Percentiles rank a stretch among this genome's conserved stretches.
Conservation (phyloP, 1,139 yeast genomes). For the Yamadazyma atmosphaerica region DNA sequence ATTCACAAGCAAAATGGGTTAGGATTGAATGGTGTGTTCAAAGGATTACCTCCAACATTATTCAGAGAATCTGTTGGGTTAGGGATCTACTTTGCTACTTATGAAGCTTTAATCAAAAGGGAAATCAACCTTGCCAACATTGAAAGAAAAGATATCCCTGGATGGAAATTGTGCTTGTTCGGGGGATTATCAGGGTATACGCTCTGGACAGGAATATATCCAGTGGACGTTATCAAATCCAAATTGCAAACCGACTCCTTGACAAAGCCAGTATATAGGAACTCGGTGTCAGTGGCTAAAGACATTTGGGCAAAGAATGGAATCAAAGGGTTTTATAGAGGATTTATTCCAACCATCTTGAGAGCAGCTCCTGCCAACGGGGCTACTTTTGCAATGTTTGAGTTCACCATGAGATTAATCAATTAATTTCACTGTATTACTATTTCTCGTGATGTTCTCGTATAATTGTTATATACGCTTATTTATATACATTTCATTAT, state of each 20-base stretch:
- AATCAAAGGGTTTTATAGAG: slow-evolving; percentile 76
- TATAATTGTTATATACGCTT: too few species aligned
- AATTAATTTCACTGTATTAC: slow-evolving; percentile 18
- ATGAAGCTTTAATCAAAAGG: slow-evolving; percentile 76
- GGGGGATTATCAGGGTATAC: slow-evolving; percentile 89
- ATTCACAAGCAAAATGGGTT: slow-evolving; percentile 52
- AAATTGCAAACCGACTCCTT: slow-evolving; percentile 82
- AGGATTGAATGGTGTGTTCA: slow-evolving; percentile 57
- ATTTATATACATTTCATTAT: slow-evolving; percentile 3
- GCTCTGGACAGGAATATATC: slow-evolving; percentile 80
- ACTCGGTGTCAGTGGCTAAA: slow-evolving; percentile 54
- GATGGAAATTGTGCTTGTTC: slow-evolving; percentile 75
- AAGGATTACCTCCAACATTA: slow-evolving; percentile 79
- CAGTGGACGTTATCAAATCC: slow-evolving; percentile 83
- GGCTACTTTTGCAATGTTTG: slow-evolving; percentile 91
- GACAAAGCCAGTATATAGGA: slow-evolving; percentile 45
- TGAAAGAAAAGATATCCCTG: slow-evolving; percentile 69
- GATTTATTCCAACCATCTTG: slow-evolving; percentile 84
- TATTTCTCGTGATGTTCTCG: background rate
- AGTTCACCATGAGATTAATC: slow-evolving; percentile 69
- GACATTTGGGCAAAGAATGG: slow-evolving; percentile 60
- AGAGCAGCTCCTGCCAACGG: slow-evolving; percentile 98
- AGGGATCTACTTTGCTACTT: slow-evolving; percentile 86
- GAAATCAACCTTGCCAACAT: slow-evolving; percentile 49
- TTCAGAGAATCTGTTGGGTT: slow-evolving; percentile 83